A percentile compares a stretch with the other conserved stretches of the same genome.
Evolutionary conservation across 2,329 filamentous ascomycete species (phyloP).

Genomic region (Sarocladium strictum): DNA sequence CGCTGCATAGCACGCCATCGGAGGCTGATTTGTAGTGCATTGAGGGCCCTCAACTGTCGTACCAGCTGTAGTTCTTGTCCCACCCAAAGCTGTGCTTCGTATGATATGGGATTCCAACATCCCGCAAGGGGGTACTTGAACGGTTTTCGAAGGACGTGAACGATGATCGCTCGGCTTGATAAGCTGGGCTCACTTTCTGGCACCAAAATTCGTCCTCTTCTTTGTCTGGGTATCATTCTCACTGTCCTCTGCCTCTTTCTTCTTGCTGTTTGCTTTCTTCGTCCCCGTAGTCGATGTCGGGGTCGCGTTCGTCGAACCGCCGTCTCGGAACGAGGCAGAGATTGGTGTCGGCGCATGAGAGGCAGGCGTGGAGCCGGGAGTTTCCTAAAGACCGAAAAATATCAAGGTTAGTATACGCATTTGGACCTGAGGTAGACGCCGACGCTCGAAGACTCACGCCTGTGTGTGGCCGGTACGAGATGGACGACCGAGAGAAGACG

Average conservation of each 20-base stretch:
- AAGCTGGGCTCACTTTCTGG: conserved; percentile 35
- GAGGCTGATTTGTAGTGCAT: no score
- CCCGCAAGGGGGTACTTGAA: neutral
- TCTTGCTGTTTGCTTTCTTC: conserved; percentile 50
- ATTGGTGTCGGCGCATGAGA: conserved; percentile 49
- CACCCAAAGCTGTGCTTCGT: no score
- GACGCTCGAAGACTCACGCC: conserved; percentile 23
- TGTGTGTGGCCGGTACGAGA: conserved; percentile 49
- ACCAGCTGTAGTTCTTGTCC: no score
- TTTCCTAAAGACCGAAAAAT: conserved; percentile 28
- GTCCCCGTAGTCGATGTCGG: conserved; percentile 45
- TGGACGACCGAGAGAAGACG: conserved; percentile 64
- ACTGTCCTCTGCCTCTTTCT: conserved; percentile 46
- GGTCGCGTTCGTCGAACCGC: conserved; percentile 44
- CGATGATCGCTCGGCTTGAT: neutral
- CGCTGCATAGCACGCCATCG: no score
- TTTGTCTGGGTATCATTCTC: conserved; percentile 50
- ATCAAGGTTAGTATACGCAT: neutral
- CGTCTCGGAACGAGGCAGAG: conserved; percentile 47
- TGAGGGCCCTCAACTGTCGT: no score
- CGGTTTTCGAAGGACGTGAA: neutral
- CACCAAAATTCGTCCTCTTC: conserved; percentile 53
- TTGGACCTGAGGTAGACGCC: conserved; percentile 6
- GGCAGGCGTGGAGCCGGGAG: conserved; percentile 39
- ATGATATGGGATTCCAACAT: no score